These are phyloP conservation scores for Phytophthora sp. DNA, from an alignment of 352 stramenopile genomes.

Conservation along the genomic window DNA sequence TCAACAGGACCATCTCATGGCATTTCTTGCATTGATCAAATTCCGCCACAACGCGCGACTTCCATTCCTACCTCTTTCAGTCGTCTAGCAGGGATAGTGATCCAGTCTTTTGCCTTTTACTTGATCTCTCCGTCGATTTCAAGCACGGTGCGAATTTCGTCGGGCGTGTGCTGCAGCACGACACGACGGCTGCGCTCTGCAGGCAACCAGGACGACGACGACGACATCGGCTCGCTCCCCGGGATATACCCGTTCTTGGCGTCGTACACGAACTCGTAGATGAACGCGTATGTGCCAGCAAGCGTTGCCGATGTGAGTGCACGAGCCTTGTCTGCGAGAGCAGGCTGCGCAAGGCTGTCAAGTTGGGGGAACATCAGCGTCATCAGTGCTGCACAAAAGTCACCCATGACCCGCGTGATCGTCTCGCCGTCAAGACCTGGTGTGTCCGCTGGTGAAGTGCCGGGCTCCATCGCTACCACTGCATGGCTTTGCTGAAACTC, in stretches of 20 bases:
- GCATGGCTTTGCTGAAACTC: slow-evolving; percentile 39
- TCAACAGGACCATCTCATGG: slow-evolving; percentile 8
- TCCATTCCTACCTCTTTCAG: neutral
- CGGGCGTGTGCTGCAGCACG: slow-evolving; percentile 60
- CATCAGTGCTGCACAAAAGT: slow-evolving; percentile 55
- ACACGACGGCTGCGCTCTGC: slow-evolving; percentile 24
- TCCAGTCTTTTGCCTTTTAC: too few relatives aligned
- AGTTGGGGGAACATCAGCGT: slow-evolving; percentile 58
- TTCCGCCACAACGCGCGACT: neutral
- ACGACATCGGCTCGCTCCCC: slow-evolving; percentile 21
- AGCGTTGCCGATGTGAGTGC: slow-evolving; percentile 42
- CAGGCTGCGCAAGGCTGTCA: slow-evolving; percentile 58
- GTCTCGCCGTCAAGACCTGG: slow-evolving; percentile 51
- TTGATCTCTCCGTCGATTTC: slow-evolving; percentile 57
- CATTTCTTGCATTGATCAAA: neutral
- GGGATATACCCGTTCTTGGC: slow-evolving; percentile 45
- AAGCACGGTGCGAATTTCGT: slow-evolving; percentile 67
- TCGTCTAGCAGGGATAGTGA: neutral
- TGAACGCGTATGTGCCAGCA: slow-evolving; percentile 49
- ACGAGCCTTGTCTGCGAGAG: slow-evolving; percentile 50
- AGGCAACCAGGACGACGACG: slow-evolving; percentile 10
- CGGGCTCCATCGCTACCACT: neutral
- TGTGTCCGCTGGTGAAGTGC: slow-evolving; percentile 10
- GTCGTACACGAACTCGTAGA: slow-evolving; percentile 69
- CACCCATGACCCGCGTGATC: slow-evolving; percentile 58